Conservation (phyloP, 2,329 filamentous ascomycete species). For the Phyllosticta citriasiana region DNA sequence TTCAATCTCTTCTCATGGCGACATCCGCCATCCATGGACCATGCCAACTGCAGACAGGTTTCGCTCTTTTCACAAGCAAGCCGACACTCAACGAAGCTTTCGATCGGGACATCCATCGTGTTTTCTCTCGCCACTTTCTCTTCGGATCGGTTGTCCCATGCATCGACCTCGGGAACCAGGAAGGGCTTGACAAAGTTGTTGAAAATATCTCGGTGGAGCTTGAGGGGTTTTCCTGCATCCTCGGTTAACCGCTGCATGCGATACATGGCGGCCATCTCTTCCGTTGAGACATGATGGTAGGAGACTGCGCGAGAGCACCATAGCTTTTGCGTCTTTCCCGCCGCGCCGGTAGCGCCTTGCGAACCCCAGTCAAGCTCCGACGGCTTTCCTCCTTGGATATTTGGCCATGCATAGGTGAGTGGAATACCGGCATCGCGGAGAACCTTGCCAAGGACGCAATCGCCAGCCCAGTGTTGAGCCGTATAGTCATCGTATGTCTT, state of each 20-base stretch:
- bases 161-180: constrained; percentile 20
- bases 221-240: constrained; percentile 12
- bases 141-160: constrained; percentile 21
- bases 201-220: neutral
- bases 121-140: constrained; percentile 19
- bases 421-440: constrained; percentile 37
- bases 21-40: constrained; percentile 8
- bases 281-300: constrained; percentile 39
- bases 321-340: constrained; percentile 18
- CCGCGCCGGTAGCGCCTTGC: constrained; percentile 10
- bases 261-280: constrained; percentile 34
- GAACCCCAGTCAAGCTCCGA: constrained; percentile 21
- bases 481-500: constrained; percentile 37
- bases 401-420: constrained; percentile 38
- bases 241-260: constrained; percentile 36
- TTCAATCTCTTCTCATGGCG: neutral
- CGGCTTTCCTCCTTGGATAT: constrained; percentile 36
- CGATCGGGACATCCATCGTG: neutral
- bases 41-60: constrained; percentile 27
- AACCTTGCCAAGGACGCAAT: constrained; percentile 41
- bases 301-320: constrained; percentile 43
- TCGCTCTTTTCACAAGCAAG: constrained; percentile 23
- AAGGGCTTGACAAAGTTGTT: constrained; percentile 21
- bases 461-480: constrained; percentile 38
- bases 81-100: constrained; percentile 21